Conservation (phyloP, 177 flowering plant genomes). For the Tripterygium wilfordii region DNA sequence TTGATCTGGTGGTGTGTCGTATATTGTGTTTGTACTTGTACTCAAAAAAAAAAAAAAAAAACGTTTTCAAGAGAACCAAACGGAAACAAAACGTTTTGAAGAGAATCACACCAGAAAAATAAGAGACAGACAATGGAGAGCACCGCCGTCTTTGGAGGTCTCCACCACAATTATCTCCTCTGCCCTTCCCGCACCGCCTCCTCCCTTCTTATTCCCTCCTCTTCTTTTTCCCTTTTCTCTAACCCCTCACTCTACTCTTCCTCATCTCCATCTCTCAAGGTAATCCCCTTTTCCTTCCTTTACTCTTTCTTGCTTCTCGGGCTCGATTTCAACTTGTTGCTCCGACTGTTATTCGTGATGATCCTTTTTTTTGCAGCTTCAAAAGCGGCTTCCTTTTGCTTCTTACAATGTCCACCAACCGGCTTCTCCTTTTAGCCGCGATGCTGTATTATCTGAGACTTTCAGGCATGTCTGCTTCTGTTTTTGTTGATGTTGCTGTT, state of each 20-base stretch:
- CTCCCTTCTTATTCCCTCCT: slow-evolving; percentile 8
- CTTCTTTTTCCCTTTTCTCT: neutral
- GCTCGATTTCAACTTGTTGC: neutral
- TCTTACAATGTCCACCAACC: slow-evolving; percentile 13
- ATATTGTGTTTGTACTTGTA: too few species aligned
- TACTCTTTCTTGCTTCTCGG: neutral
- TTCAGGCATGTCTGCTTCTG: slow-evolving; percentile 14
- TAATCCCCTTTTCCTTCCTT: neutral
- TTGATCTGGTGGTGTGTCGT: too few species aligned
- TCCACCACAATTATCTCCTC: too few species aligned
- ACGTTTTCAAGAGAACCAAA: slow-evolving; percentile 12
- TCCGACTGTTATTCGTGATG: neutral
- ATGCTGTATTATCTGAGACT: slow-evolving; percentile 22
- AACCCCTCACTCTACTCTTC: neutral
- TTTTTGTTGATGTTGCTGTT: neutral
- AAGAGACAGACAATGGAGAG: too few species aligned
- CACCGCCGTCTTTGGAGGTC: too few species aligned
- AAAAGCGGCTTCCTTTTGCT: slow-evolving; percentile 28
- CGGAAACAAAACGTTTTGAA: neutral
- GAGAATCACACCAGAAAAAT: too few species aligned
- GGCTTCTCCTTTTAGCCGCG: slow-evolving; percentile 16
- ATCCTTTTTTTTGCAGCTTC: neutral
- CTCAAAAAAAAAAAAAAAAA: too few species aligned
- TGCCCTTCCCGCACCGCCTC: slow-evolving; percentile 22
- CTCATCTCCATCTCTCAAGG: slow-evolving; percentile 23